A percentile compares a stretch with the other conserved stretches of the same genome.
phyloP scores from a whole-genome alignment of 208 protist species.

The Leishmania gerbilli region DNA sequence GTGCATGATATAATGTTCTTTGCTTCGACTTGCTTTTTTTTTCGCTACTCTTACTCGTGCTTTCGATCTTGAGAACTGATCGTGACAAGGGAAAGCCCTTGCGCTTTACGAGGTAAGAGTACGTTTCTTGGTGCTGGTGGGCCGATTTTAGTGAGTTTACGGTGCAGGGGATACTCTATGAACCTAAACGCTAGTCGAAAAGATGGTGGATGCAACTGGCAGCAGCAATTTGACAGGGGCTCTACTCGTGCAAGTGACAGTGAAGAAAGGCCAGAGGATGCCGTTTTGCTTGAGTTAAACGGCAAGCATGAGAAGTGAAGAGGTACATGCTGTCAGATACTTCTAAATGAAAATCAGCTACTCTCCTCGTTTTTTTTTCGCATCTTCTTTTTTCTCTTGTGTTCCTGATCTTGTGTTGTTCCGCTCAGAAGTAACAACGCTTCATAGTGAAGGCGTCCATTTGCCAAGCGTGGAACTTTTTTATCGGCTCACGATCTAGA shows the following conservation, averaged over 20 bases:
- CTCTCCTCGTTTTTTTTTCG: neutral
- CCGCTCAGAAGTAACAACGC: neutral
- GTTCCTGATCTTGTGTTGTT: neutral
- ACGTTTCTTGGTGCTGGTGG: neutral
- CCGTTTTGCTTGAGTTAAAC: neutral
- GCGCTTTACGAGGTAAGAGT: neutral
- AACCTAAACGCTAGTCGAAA: neutral
- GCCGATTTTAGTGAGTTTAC: neutral
- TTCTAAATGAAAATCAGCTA: neutral
- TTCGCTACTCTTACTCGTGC: neutral
- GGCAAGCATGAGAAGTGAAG: neutral
- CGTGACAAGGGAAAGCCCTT: neutral
- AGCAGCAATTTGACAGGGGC: too few relatives aligned
- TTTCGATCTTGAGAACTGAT: neutral
- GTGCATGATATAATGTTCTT: slow-evolving; percentile 31
- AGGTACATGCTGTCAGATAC: neutral
- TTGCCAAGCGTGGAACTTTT: neutral
- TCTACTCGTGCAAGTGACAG: neutral
- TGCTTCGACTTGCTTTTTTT: slow-evolving; percentile 5
- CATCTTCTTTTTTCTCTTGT: neutral
- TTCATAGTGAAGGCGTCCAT: neutral
- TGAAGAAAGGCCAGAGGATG: neutral
- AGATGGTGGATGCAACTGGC: neutral
- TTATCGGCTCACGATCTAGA: neutral
- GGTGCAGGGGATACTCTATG: neutral